A percentile compares a stretch with the other conserved stretches of the same genome.
Conservation (phyloP, 2,329 filamentous ascomycete genomes). For the Geosmithia morbida region DNA sequence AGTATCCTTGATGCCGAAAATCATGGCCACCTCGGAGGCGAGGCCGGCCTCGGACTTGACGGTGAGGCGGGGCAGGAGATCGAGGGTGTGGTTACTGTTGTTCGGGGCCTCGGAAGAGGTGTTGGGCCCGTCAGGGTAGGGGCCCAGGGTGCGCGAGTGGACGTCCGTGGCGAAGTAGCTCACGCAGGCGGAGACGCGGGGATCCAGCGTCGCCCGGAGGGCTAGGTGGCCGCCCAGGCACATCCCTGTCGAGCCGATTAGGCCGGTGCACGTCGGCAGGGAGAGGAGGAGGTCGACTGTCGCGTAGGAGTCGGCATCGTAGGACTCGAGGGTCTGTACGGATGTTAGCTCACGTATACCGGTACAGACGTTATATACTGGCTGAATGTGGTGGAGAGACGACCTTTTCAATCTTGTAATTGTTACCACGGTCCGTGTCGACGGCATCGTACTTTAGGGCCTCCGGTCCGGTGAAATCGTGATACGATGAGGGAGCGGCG, state of each 20-base stretch:
- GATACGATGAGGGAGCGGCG: slow-evolving; percentile 79
- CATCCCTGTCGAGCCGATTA: slow-evolving; percentile 74
- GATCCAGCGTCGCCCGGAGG: slow-evolving; percentile 51
- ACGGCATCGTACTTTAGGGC: slow-evolving; percentile 73
- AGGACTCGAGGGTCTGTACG: slow-evolving; percentile 60
- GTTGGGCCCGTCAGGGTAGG: slow-evolving; percentile 54
- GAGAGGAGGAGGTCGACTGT: slow-evolving; percentile 57
- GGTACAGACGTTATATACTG: background rate
- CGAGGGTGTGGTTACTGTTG: slow-evolving; percentile 34
- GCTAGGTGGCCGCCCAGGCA: slow-evolving; percentile 84
- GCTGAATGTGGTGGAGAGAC: background rate
- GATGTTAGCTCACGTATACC: background rate
- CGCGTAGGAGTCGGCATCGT: slow-evolving; percentile 63
- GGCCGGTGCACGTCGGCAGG: slow-evolving; percentile 66
- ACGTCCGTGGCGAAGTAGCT: slow-evolving; percentile 92
- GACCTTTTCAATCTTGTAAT: slow-evolving; percentile 71
- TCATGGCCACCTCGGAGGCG: slow-evolving; percentile 53
- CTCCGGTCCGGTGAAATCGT: slow-evolving; percentile 81
- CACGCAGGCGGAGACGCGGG: slow-evolving; percentile 60
- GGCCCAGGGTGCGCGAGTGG: slow-evolving; percentile 64
- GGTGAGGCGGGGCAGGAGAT: slow-evolving; percentile 45
- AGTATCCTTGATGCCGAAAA: slow-evolving; percentile 83
- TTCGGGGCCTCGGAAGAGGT: background rate
- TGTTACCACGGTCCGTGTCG: slow-evolving; percentile 78
- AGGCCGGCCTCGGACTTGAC: slow-evolving; percentile 12